Evolutionary conservation across 345 rosid species (phyloP), one percentile per base, ranked within the genome.

Genomic region (Aethionema arabicum): DNA sequence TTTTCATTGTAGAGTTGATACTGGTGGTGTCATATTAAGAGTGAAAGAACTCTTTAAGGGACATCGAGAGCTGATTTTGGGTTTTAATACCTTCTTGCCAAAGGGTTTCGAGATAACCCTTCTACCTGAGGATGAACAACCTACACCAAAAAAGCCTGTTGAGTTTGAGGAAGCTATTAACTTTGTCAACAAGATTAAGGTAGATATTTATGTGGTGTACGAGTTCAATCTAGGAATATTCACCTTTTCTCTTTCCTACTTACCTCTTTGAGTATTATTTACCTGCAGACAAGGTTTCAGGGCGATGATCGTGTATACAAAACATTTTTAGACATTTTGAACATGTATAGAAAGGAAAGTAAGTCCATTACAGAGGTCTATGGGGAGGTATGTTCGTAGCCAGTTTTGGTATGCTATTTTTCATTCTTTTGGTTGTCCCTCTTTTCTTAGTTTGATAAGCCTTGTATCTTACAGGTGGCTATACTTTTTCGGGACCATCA

Each of bases 151-250:
- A 86, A 92, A 92, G 58, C 91, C 93, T 42, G 91, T 89, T 73
- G 98, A 92, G 80, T 92, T 92, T 74, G 93, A 85, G 47, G 91
- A 92, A 82, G 98, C 98, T 52, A 92, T 92, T 73, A 87, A 70
- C 72, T 92, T 92, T 77, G 99, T 92, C 43, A 92, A 89, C 88
- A 89, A 92, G 81, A 89, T 86, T 75, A 86, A 86, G 95, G 95
- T 86, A 60, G 52, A 53, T 8, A 10, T 41, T 30, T 5, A 31
- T 57, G 36, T 55, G 32, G 14, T 52, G 7, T 4, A 30, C 3
- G 33, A 30, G 27, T 10, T 13, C 42, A 66, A 39, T 43, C 38
- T 14, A 29, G 10, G 70, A 32, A 35, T 53, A 7, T 56, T 12
- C 11, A 12, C 53, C 44, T 42, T 29, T 8, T 51, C 11, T 52